phyloP scores from a whole-genome alignment of 2,329 filamentous ascomycete species.

The Curvularia lunata region DNA sequence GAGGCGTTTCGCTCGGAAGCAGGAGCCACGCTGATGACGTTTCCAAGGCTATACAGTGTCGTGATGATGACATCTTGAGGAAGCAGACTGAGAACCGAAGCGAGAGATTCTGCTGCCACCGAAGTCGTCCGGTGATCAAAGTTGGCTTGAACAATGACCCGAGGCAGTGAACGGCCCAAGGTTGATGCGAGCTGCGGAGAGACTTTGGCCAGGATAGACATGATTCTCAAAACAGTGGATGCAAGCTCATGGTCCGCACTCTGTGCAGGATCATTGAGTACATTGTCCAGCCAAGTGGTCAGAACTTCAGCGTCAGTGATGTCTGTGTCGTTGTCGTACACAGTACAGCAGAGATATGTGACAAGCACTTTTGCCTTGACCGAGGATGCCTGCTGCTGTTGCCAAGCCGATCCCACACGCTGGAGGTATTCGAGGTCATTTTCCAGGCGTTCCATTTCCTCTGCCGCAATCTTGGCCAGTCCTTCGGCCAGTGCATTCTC shows the following conservation, averaged over 20 bases:
- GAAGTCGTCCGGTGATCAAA: conserved; percentile 72
- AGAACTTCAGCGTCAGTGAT: conserved; percentile 79
- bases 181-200: conserved; percentile 75
- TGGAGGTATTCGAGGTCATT: conserved; percentile 89
- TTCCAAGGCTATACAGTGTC: conserved; percentile 94
- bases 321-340: conserved; percentile 73
- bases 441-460: conserved; percentile 86
- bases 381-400: conserved; percentile 83
- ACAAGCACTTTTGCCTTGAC: conserved; percentile 84
- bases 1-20: conserved; percentile 56
- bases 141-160: conserved; percentile 85
- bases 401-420: conserved; percentile 77
- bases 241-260: conserved; percentile 82
- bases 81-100: conserved; percentile 78
- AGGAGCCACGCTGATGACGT: conserved; percentile 80
- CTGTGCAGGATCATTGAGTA: conserved; percentile 77
- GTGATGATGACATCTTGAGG: conserved; percentile 95
- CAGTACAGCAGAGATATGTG: conserved; percentile 82
- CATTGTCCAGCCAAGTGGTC: conserved; percentile 84
- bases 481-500: conserved; percentile 54
- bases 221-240: conserved; percentile 76
- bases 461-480: conserved; percentile 74
- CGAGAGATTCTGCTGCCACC: conserved; percentile 83
- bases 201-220: conserved; percentile 80
- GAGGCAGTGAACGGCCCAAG: conserved; percentile 79